These are phyloP conservation scores for Zizania palustris DNA, from an alignment of 202 grass and related monocot species.

Conservation along the genomic window DNA sequence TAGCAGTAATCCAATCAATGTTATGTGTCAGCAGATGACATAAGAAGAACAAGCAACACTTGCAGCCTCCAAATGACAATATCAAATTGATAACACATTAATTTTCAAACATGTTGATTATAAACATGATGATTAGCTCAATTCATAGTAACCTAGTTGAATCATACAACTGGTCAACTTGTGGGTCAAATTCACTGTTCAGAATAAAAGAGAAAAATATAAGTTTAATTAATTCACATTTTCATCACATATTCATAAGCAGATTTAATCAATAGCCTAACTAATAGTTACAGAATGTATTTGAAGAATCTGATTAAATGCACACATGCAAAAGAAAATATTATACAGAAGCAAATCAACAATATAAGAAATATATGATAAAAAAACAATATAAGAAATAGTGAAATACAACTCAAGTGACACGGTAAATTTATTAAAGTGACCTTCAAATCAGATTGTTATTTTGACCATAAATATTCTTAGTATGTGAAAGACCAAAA, in stretches of 20 bases:
- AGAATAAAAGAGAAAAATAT: not conserved
- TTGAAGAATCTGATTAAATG: not conserved
- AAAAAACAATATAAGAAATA: slow-evolving; percentile 27
- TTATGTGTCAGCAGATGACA: not conserved
- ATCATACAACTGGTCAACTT: not conserved
- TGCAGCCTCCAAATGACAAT: slow-evolving; percentile 21
- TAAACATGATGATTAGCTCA: slow-evolving; percentile 23
- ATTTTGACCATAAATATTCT: slow-evolving; percentile 12
- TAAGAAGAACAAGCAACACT: slow-evolving; percentile 4
- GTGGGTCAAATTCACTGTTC: not conserved
- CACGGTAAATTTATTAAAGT: slow-evolving; percentile 1
- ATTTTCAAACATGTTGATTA: slow-evolving; percentile 1
- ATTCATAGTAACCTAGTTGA: not conserved
- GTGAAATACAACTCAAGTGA: slow-evolving; percentile 16
- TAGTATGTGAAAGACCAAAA: slow-evolving; percentile 20
- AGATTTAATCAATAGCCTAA: slow-evolving; percentile 2
- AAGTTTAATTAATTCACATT: not conserved
- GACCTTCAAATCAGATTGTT: slow-evolving; percentile 5
- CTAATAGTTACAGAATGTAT: not conserved
- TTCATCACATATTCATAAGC: slow-evolving; percentile 1
- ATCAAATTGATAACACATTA: not conserved
- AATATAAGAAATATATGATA: slow-evolving; percentile 28
- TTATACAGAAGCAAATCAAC: not conserved
- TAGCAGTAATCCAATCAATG: slow-evolving; percentile 3
- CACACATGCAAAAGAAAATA: slow-evolving; percentile 14